These are phyloP conservation scores for Alnus glutinosa DNA, from an alignment of 306 rosid species.

Conservation along the genomic window DNA sequence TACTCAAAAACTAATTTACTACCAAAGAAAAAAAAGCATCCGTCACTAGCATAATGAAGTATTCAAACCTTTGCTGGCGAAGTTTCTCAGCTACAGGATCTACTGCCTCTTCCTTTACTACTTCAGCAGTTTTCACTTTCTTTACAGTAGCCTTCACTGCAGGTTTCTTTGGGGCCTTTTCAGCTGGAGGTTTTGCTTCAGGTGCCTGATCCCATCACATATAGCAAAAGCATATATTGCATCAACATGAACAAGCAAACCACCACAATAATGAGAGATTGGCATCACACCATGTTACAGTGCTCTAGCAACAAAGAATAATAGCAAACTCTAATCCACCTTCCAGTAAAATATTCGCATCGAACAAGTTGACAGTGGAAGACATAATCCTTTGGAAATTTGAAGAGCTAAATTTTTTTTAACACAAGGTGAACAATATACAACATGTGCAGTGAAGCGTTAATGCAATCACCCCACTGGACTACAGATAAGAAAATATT, in stretches of 20 bases:
- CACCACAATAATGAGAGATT: neutral
- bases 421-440: no score
- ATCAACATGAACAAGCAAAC: neutral
- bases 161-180: conserved; percentile 60
- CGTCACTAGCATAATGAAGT: neutral
- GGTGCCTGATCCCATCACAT: conserved; percentile 53
- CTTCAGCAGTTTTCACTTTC: conserved; percentile 59
- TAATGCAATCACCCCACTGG: no score
- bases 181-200: conserved; percentile 50
- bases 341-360: neutral
- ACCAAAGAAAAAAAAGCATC: no score
- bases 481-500: no score
- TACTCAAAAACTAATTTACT: neutral
- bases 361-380: neutral
- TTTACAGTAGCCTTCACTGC: conserved; percentile 57
- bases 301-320: neutral
- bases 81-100: conserved; percentile 91
- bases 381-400: neutral
- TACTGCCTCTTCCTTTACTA: conserved; percentile 55
- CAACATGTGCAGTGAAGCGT: no score
- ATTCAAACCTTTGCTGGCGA: conserved; percentile 78
- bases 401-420: neutral
- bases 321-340: neutral
- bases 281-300: neutral
- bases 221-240: neutral